Percentiles rank a stretch among this genome's conserved stretches.
These are phyloP conservation scores for Alopecurus myosuroides DNA, from an alignment of 176 grass and related monocot species.

Conservation along the genomic window DNA sequence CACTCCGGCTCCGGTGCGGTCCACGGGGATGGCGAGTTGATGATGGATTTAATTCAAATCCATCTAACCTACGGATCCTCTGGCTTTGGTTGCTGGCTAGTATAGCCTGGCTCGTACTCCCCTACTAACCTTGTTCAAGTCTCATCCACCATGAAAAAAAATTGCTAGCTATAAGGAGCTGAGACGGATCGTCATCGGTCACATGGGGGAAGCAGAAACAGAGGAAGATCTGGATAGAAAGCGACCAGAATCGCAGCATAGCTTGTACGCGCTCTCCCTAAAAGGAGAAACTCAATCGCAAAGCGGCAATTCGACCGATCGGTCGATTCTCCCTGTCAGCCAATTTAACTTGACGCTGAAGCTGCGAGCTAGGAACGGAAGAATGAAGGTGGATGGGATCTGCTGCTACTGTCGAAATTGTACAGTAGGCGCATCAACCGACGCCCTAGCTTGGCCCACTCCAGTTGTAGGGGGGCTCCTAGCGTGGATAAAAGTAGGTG, in stretches of 20 bases:
- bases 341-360: background rate
- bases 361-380: background rate
- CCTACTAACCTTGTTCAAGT: background rate
- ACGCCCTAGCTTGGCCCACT: background rate
- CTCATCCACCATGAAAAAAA: background rate
- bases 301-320: background rate
- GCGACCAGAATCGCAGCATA: background rate
- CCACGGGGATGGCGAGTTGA: background rate
- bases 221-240: background rate
- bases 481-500: background rate
- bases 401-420: background rate
- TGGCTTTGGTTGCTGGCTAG: background rate
- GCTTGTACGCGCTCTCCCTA: background rate
- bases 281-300: background rate
- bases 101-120: no score
- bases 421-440: background rate
- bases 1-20: background rate
- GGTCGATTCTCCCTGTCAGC: background rate
- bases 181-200: background rate
- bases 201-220: background rate
- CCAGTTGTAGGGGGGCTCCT: background rate
- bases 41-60: conserved; percentile 6
- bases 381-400: background rate
- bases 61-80: conserved; percentile 2
- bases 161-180: no score